Base-by-base conservation (phyloP, 495 filamentous ascomycete genomes). In the Lepidopterella palustris region DNA sequence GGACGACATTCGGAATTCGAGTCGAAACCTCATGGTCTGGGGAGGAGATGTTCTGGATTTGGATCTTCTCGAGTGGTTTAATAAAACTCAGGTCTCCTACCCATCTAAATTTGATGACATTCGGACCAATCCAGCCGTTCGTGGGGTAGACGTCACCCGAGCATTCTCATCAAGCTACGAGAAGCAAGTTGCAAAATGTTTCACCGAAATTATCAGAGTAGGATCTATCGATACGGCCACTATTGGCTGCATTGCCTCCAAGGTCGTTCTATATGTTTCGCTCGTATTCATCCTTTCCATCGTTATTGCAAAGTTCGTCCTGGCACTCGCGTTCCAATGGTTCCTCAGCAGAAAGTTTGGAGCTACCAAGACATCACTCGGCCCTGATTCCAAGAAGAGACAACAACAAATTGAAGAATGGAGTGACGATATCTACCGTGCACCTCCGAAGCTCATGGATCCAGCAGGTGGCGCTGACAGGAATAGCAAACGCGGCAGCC, bases 331-430 rank as follows among this genome's bases (percentile, higher is more conserved):
- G 35, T 99, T 97, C 76, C 89, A 95, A 64, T 99, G 93, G 95
- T 93, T 99, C 68, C 76, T 96, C 59, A 85, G 86, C 62, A 85
- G 85, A 60, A 85, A 83, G 27, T 92, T 90, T 68, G 92, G 85
- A 8, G 87, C 93, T 0, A 73, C 79, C 26, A 91, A 85, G 67
- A 89, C 92, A 2, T 87, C 85, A 10, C 75, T 84, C 68, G 74
- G 73, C 15, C 11, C 86, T 2, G 85, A 91, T 71, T 78, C 80
- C 47, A 89, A 88, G 69, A 85, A 88, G 70, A 83, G 95, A 45
- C 86, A 92, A 56, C 86, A 89, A 59, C 89, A 97, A 70, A 99
- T 99, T 57, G 95, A 99, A 73, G 92, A 97, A 63, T 99, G 95
- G 95, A 87, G 84, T 11, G 92, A 99, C 60, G 95, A 99, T 64